Percentiles rank a stretch among this genome's conserved stretches.
These are phyloP conservation scores for Cyclocybe cylindracea DNA, from an alignment of 768 basidiomycete genomes.

Conservation along the genomic window DNA sequence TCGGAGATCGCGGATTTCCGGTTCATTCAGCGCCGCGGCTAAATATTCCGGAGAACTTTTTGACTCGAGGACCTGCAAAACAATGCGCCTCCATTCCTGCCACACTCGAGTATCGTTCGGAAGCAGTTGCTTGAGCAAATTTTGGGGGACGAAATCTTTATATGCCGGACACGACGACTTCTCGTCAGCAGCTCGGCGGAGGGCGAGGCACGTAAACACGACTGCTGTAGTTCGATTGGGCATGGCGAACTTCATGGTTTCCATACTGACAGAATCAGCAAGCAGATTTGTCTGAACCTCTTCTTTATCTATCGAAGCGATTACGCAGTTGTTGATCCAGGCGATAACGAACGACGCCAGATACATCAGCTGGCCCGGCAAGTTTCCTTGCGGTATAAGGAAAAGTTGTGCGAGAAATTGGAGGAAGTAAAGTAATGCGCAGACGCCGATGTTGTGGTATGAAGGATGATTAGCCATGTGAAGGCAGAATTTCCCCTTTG, in stretches of 20 bases:
- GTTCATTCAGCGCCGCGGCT: background rate
- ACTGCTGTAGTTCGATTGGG: constrained; percentile 7
- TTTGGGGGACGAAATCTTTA: constrained; percentile 3
- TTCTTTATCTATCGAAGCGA: constrained; percentile 11
- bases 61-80: background rate
- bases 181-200: constrained; percentile 3
- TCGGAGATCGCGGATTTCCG: background rate
- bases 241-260: constrained; percentile 1
- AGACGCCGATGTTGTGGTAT: constrained; percentile 8
- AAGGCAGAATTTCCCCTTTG: constrained; percentile 7
- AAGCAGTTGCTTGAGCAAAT: constrained; percentile 1
- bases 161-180: background rate
- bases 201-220: constrained; percentile 6
- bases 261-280: constrained; percentile 2
- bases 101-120: constrained; percentile 9
- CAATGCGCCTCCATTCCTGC: constrained; percentile 6
- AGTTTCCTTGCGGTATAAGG: constrained; percentile 9
- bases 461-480: constrained; percentile 1
- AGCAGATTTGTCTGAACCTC: constrained; percentile 7
- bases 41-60: background rate
- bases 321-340: constrained; percentile 8
- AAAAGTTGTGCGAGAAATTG: constrained; percentile 13
- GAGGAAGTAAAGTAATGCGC: constrained; percentile 4
- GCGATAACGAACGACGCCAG: constrained; percentile 8
- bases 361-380: constrained; percentile 9